Percentiles rank a stretch among this genome's conserved stretches.
Conservation (phyloP, 352 stramenopile species). For the Globisporangium middletonii region DNA sequence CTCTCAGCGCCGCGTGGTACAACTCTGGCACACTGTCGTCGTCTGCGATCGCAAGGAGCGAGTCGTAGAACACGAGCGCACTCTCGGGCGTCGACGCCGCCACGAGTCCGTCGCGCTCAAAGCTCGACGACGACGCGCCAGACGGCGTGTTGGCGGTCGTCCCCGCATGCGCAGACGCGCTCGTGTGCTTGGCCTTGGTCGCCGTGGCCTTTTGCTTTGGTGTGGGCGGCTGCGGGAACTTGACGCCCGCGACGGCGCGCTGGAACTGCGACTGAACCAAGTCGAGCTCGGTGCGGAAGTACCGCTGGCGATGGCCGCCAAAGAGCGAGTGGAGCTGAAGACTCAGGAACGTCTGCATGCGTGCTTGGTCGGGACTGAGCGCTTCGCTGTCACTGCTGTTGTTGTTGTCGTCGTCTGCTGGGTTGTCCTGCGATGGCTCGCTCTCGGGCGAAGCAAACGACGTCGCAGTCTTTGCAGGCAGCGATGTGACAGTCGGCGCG, state of each 20-base stretch:
- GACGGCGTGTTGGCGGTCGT: conserved; percentile 14
- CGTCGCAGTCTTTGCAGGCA: neutral
- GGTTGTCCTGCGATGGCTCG: neutral
- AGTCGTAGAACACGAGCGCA: conserved; percentile 47
- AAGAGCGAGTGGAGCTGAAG: conserved; percentile 80
- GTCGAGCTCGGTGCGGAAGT: conserved; percentile 61
- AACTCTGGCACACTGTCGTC: conserved; percentile 30
- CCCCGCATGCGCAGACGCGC: conserved; percentile 3
- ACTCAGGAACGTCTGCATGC: conserved; percentile 65
- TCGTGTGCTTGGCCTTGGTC: conserved; percentile 26
- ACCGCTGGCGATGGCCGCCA: conserved; percentile 60
- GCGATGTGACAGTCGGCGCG: neutral
- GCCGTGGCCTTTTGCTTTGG: conserved; percentile 29
- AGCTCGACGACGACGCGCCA: conserved; percentile 30
- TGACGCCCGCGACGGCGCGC: conserved; percentile 28
- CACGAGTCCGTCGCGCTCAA: conserved; percentile 33
- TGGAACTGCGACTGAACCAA: conserved; percentile 46
- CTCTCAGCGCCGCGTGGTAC: conserved; percentile 35
- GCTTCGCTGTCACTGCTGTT: conserved; percentile 1
- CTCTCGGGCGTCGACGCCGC: conserved; percentile 19
- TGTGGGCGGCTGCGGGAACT: conserved; percentile 42
- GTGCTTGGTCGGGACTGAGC: conserved; percentile 16
- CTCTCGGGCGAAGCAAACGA: neutral
- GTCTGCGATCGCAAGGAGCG: conserved; percentile 38
- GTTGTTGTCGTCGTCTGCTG: neutral